Evolutionary conservation across 2,329 filamentous ascomycete genomes (phyloP).

Genomic region (Fusarium dlaminii): DNA sequence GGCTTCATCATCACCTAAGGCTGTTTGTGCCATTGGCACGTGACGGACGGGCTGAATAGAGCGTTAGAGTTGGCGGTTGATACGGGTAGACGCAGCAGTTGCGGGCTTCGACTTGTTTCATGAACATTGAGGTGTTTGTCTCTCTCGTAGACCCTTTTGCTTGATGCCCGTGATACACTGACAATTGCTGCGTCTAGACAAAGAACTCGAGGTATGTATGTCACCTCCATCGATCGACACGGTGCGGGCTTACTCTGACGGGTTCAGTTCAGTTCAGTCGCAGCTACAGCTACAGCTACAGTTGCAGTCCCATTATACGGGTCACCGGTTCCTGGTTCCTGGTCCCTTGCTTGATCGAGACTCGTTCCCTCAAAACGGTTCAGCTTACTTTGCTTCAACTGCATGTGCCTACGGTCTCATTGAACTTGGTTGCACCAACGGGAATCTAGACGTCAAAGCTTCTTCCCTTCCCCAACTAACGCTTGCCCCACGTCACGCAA

Average conservation of each 20-base stretch:
- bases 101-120: slow-evolving; percentile 18
- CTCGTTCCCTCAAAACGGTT: slow-evolving; percentile 2
- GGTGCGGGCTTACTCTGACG: slow-evolving; percentile 30
- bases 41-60: slow-evolving; percentile 26
- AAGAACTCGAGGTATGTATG: not conserved
- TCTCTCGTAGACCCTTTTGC: not conserved
- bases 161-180: slow-evolving; percentile 5
- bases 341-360: slow-evolving; percentile 27
- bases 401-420: not conserved
- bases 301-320: slow-evolving; percentile 5
- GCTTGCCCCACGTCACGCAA: slow-evolving; percentile 34
- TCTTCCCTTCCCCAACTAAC: slow-evolving; percentile 20
- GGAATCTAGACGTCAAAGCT: slow-evolving; percentile 34
- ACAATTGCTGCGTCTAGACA: not conserved
- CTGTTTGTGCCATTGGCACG: slow-evolving; percentile 27
- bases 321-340: slow-evolving; percentile 28
- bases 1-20: slow-evolving; percentile 8
- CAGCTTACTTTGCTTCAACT: not conserved
- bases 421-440: slow-evolving; percentile 26
- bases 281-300: not conserved
- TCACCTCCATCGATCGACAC: slow-evolving; percentile 19
- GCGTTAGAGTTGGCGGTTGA: slow-evolving; percentile 17
- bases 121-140: not conserved
- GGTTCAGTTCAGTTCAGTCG: slow-evolving; percentile 5
- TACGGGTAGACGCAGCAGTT: slow-evolving; percentile 24